Evolutionary conservation across 352 stramenopile species (phyloP).

Genomic region (Peronosclerospora sorghi): DNA sequence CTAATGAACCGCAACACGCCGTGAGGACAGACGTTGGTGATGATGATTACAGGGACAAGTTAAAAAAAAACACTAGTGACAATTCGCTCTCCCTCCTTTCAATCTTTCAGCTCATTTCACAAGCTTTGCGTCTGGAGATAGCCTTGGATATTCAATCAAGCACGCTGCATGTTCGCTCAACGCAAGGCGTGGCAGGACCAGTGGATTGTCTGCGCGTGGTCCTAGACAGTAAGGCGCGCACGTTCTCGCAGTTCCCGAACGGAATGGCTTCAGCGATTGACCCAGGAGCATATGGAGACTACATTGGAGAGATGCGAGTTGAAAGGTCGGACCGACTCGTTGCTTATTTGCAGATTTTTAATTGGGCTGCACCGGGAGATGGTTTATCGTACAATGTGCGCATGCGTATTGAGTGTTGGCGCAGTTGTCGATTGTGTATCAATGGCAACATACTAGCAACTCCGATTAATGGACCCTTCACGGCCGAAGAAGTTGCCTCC

Average conservation of each 20-base stretch:
- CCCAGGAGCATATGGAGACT: conserved; percentile 49
- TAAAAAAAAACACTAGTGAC: not conserved
- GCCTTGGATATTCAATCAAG: conserved; percentile 28
- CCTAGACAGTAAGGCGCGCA: conserved; percentile 44
- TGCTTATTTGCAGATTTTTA: conserved; percentile 41
- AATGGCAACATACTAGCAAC: conserved; percentile 40
- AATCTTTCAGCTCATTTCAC: conserved; percentile 36
- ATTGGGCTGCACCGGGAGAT: conserved; percentile 21
- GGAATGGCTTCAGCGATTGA: conserved; percentile 27
- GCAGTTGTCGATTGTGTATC: conserved; percentile 28
- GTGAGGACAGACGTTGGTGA: conserved; percentile 1
- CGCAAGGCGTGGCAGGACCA: conserved; percentile 14
- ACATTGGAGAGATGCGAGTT: conserved; percentile 43
- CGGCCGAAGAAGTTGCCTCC: conserved; percentile 27
- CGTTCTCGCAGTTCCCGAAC: conserved; percentile 50
- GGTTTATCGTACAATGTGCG: conserved; percentile 31
- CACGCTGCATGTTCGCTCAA: conserved; percentile 26
- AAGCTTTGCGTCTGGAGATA: conserved; percentile 33
- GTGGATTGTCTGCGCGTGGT: conserved; percentile 36
- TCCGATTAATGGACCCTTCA: conserved; percentile 15
- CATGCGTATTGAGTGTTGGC: conserved; percentile 31
- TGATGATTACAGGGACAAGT: not conserved
- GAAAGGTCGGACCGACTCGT: conserved; percentile 29
- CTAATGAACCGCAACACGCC: not conserved
- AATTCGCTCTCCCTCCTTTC: conserved; percentile 26